These are phyloP conservation scores for Hypoxylon intermedium DNA, from an alignment of 495 filamentous ascomycete genomes.

Conservation along the genomic window DNA sequence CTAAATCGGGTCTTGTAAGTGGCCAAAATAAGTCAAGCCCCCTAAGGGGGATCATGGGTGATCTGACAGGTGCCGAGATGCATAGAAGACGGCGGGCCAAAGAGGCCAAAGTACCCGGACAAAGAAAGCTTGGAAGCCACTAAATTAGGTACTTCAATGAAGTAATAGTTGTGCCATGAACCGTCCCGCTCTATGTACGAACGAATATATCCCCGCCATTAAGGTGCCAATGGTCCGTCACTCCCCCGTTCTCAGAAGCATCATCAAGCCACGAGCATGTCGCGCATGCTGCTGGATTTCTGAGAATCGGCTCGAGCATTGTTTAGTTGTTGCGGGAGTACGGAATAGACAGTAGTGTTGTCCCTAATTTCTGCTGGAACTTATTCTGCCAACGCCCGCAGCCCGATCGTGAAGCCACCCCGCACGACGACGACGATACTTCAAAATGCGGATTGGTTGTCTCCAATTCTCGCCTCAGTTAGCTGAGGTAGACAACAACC, in stretches of 20 bases:
- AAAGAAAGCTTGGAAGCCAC: not conserved
- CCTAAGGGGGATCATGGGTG: not conserved
- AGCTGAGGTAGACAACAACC: conserved; percentile 78
- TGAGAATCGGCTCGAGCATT: not conserved
- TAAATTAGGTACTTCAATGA: not conserved
- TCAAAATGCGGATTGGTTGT: conserved; percentile 76
- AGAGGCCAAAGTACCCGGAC: not conserved
- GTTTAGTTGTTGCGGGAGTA: conserved; percentile 10
- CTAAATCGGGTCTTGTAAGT: conserved; percentile 3
- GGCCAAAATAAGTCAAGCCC: conserved; percentile 6
- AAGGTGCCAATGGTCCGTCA: not conserved
- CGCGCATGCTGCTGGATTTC: not conserved
- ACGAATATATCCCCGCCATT: not conserved
- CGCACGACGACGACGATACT: conserved; percentile 17
- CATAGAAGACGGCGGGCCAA: not conserved
- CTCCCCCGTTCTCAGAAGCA: not conserved
- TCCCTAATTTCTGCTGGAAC: conserved; percentile 1
- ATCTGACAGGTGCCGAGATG: not conserved
- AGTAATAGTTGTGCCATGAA: not conserved
- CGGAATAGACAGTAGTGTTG: not conserved
- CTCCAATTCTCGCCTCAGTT: conserved; percentile 81
- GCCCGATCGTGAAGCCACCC: not conserved
- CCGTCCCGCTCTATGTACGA: not conserved
- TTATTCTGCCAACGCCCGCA: not conserved
- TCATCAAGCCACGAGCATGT: not conserved